A percentile compares a stretch with the other conserved stretches of the same genome.
These are phyloP conservation scores for Cercospora citrullina DNA, from an alignment of 2,329 filamentous ascomycete species.

Conservation along the genomic window DNA sequence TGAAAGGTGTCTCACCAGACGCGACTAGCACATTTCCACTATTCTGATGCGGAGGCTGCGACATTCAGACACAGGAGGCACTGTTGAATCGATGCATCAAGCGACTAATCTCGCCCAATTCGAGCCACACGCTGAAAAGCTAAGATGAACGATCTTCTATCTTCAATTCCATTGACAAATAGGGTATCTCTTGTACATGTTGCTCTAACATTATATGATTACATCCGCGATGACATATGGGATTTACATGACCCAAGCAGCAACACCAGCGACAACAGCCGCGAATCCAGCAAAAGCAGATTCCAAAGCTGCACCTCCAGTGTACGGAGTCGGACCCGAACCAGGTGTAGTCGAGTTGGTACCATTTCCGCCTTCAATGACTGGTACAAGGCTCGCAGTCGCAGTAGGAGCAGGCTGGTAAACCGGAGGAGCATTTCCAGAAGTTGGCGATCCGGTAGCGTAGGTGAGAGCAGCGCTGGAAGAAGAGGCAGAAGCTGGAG, in stretches of 20 bases:
- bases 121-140: not conserved
- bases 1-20: not conserved
- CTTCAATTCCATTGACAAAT: not conserved
- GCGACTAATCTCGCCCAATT: not conserved
- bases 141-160: not conserved
- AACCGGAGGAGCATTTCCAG: not conserved
- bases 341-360: not conserved
- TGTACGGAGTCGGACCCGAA: not conserved
- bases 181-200: not conserved
- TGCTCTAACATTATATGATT: not conserved
- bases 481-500: not conserved
- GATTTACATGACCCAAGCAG: slow-evolving; percentile 13
- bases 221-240: not conserved
- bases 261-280: slow-evolving; percentile 14
- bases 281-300: not conserved
- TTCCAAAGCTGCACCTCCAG: not conserved
- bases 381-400: not conserved
- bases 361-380: not conserved
- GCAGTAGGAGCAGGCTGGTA: not conserved
- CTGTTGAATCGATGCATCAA: not conserved
- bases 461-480: not conserved
- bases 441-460: not conserved
- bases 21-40: not conserved
- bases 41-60: not conserved
- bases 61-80: not conserved